Evolutionary conservation across 1,284 basidiomycete genomes (phyloP), one percentile per base, ranked within the genome.

Genomic region (Trichosporon asahii): DNA sequence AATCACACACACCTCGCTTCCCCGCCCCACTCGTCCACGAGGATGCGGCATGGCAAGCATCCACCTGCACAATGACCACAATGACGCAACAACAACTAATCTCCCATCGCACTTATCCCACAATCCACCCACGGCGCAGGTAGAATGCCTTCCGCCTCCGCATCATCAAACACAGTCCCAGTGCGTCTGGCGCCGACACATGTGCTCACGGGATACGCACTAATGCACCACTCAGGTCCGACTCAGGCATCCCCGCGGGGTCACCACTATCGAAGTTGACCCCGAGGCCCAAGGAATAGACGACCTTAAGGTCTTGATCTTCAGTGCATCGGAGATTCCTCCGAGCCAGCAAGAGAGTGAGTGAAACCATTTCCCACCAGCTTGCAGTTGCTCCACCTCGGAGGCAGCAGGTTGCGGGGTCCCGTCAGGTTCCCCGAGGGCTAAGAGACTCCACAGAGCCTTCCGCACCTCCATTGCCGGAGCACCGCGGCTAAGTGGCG

Each of bases 191-290:
- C 57, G 21, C 57, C 18, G 18, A n/a, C 57, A 33, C 27, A 53
- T 53, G 49, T 65, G 57, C 18, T 67, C 66, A 53, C 44, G 70
- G 61, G 7, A 9, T 27, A 60, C 37, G 40, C 18, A 21, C 37
- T 49, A n/a, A 66, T 57, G 49, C 53, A 53, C 49, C 25, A 40
- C n/a, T 14, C 63, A 83, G 81, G 75, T 94, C 63, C 89, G 93
- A 60, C 85, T 95, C 14, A 88, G 92, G 72, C 90, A 93, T 82
- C 91, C 93, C 14, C 88, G 89, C 68, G 93, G 93, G 29, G 88
- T 91, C n/a, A 85, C 89, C 3, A 94, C 92, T 64, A 83, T 93
- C 63, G 88, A 92, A 68, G 75, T 88, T 66, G 88, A 89, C 29
- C 82, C 81, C 2, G 75, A 77, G 2, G 80, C 81, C 15, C 87